Evolutionary conservation across 441 rosid genomes (phyloP), one percentile per base, ranked within the genome.

Genomic region (Mallotus repandus): DNA sequence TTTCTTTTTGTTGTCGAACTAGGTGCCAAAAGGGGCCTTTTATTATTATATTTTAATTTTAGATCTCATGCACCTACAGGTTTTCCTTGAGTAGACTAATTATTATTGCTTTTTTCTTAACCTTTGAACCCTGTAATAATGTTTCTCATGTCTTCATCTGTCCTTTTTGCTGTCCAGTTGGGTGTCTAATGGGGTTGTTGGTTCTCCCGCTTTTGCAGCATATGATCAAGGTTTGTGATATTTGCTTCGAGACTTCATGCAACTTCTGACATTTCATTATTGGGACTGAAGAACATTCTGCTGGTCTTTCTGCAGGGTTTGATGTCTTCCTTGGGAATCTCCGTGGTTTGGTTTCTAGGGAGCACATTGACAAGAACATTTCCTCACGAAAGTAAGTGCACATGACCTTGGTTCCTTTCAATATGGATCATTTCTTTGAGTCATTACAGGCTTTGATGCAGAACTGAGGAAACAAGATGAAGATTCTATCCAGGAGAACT

Each of bases 201-300:
- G 99, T 62, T 93, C 97, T 80, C 98, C 99, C n/a, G 99, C 99
- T 75, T 95, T 93, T 80, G 99, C 99, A 68, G 99, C 97, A 21
- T 95, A 87, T 83, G 97, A 95, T 85, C 97, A 95, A 85, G 99
- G 99, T 93, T 71, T 63, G 79, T 78, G 29, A 59, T 48, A 43
- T 55, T n/a, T 66, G 21, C 22, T 65, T 52, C 52, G 49, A 49
- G 66, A 61, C 52, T 73, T 50, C 63, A 35, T 68, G 45, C 60
- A 59, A n/a, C 19, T 38, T 45, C 16, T 61, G 64, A 19, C 50
- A 25, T 25, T n/a, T 64, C 48, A 59, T 56, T 45, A 43, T 49
- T 53, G 49, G 41, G 35, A 65, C 56, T 67, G 50, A 57, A 57
- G 48, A 19, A 71, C 45, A 66, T 58, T 49, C 50, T 74, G 15